A percentile compares a stretch with the other conserved stretches of the same genome.
Conservation (phyloP, 148 eudicot genomes). For the Chenopodium quinoa region DNA sequence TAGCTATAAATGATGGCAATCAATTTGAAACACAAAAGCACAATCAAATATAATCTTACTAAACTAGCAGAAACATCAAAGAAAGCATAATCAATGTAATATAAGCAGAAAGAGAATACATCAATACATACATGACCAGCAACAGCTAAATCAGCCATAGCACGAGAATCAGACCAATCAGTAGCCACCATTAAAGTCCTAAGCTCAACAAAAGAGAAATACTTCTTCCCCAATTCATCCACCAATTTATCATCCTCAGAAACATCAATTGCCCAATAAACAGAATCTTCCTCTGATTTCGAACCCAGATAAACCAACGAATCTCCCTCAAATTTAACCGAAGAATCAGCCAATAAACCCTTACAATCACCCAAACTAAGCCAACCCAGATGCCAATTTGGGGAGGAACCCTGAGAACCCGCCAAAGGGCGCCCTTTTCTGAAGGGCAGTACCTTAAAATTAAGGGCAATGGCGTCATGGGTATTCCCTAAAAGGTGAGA, state of each 20-base stretch:
- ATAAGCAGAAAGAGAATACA: background rate
- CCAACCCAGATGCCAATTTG: constrained; percentile 92
- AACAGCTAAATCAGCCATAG: constrained; percentile 82
- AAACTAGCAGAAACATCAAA: background rate
- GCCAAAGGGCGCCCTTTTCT: constrained; percentile 79
- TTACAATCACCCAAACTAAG: constrained; percentile 61
- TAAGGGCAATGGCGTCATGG: constrained; percentile 44
- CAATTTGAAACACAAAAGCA: background rate
- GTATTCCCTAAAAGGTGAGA: constrained; percentile 36
- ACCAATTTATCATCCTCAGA: constrained; percentile 42
- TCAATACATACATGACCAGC: constrained; percentile 72
- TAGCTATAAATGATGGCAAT: background rate
- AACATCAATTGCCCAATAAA: constrained; percentile 63
- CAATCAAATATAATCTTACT: background rate
- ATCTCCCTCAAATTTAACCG: constrained; percentile 53
- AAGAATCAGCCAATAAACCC: constrained; percentile 44
- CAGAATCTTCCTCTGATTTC: constrained; percentile 49
- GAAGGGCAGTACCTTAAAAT: constrained; percentile 72
- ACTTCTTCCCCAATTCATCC: constrained; percentile 50
- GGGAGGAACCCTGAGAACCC: constrained; percentile 30
- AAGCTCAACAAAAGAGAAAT: constrained; percentile 73
- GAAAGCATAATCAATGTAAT: too few relatives aligned
- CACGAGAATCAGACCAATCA: constrained; percentile 75
- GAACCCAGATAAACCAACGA: constrained; percentile 77
- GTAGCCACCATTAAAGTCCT: constrained; percentile 99